Percentiles rank a stretch among this genome's conserved stretches.
These are phyloP conservation scores for Suillus subalutaceus DNA, from an alignment of 768 basidiomycete species.

Conservation along the genomic window DNA sequence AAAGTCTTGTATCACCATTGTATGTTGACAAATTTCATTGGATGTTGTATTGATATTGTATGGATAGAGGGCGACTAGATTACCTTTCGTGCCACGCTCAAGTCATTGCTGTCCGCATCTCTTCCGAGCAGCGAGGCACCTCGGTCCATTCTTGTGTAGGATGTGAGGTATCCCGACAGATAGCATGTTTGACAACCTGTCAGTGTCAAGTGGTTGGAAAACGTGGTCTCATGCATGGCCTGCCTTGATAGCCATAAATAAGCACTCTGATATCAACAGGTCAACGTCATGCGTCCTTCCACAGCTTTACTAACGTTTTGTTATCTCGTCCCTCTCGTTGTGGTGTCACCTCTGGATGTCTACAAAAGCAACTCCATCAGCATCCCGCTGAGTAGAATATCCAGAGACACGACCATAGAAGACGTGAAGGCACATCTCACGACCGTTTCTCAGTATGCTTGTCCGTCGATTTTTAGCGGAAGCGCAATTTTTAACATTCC, in stretches of 20 bases:
- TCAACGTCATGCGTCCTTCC: not conserved
- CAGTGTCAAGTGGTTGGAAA: not conserved
- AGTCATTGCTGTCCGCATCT: not conserved
- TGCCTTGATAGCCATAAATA: not conserved
- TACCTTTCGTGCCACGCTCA: not conserved
- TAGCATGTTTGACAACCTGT: not conserved
- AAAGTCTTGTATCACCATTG: constrained; percentile 4
- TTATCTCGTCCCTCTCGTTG: not conserved
- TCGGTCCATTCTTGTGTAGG: not conserved
- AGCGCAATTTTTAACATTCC: not conserved
- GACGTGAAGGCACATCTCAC: not conserved
- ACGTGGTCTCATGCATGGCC: not conserved
- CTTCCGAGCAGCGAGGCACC: constrained; percentile 4
- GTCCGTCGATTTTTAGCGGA: not conserved
- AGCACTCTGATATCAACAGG: not conserved
- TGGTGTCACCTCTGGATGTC: not conserved
- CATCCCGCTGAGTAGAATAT: not conserved
- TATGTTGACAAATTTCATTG: constrained; percentile 6
- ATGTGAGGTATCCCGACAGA: not conserved
- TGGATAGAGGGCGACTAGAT: not conserved
- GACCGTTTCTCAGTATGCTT: not conserved
- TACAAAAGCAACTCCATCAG: not conserved
- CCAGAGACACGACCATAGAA: not conserved
- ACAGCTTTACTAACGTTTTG: not conserved
- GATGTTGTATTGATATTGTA: not conserved